These are phyloP conservation scores for Solanum hybrid DNA, from an alignment of 305 asterid genomes.

Conservation along the genomic window DNA sequence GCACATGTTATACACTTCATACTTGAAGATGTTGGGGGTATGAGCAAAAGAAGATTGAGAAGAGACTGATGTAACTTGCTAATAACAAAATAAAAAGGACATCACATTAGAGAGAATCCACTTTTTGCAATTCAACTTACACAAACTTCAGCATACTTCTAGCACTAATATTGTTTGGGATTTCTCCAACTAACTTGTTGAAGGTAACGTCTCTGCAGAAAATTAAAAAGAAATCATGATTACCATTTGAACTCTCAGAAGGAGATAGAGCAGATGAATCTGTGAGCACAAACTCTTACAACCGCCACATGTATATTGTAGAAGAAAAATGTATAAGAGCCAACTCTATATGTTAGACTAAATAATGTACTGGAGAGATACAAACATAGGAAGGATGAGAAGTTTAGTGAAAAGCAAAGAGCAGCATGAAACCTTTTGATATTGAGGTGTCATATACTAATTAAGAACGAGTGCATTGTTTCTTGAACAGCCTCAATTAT, in stretches of 20 bases:
- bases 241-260: neutral
- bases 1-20: neutral
- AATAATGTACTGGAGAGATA: neutral
- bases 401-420: neutral
- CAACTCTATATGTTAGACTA: neutral
- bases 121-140: slow-evolving; percentile 36
- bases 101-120: neutral
- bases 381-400: neutral
- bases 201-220: slow-evolving; percentile 77
- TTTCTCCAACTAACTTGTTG: slow-evolving; percentile 58
- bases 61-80: neutral
- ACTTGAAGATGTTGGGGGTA: neutral
- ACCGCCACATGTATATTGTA: neutral
- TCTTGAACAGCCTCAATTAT: neutral
- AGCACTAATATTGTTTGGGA: slow-evolving; percentile 42
- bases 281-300: neutral
- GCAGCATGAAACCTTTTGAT: neutral
- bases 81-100: neutral
- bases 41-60: neutral
- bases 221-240: slow-evolving; percentile 5
- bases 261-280: neutral
- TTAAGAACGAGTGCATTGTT: neutral
- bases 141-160: slow-evolving; percentile 53
- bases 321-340: neutral
- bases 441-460: neutral